phyloP scores from a whole-genome alignment of 2,329 filamentous ascomycete genomes.

The Fusarium sublunatum region DNA sequence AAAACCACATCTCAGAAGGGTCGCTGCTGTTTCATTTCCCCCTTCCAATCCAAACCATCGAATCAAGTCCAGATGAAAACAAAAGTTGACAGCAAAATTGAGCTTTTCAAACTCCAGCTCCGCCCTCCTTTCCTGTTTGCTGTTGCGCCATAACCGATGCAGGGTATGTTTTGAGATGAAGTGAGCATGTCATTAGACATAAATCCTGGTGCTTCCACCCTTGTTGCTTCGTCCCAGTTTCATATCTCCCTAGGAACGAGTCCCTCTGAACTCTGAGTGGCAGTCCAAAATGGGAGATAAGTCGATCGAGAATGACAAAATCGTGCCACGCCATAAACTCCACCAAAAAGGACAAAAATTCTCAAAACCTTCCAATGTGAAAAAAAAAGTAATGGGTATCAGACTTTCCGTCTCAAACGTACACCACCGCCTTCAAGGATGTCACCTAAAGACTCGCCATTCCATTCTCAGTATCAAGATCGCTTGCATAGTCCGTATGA shows the following conservation, averaged over 20 bases:
- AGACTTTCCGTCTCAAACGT: conserved; percentile 25
- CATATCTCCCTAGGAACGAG: conserved; percentile 14
- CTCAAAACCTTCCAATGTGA: conserved; percentile 18
- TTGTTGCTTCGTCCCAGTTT: conserved; percentile 23
- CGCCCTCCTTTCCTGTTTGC: conserved; percentile 27
- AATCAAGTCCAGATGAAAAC: conserved; percentile 12
- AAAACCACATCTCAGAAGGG: conserved; percentile 5
- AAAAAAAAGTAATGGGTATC: conserved; percentile 37
- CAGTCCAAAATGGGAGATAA: conserved; percentile 21
- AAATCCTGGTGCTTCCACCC: conserved; percentile 31
- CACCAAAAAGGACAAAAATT: conserved; percentile 28
- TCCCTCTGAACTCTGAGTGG: conserved; percentile 36
- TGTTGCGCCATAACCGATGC: conserved; percentile 45
- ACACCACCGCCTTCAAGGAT: conserved; percentile 8
- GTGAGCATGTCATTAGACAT: conserved; percentile 35
- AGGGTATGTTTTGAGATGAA: conserved; percentile 46
- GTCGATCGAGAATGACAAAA: conserved; percentile 22
- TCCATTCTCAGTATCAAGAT: conserved; percentile 49
- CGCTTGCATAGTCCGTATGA: conserved; percentile 34
- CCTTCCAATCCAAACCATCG: neutral
- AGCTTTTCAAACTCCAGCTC: conserved; percentile 39
- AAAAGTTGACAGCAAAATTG: conserved; percentile 20
- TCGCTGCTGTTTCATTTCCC: conserved; percentile 1
- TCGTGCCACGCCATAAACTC: conserved; percentile 13
- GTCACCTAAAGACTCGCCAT: conserved; percentile 49